A percentile compares a stretch with the other conserved stretches of the same genome.
Conservation (phyloP, 208 protist species). For the Histomonas meleagridis region DNA sequence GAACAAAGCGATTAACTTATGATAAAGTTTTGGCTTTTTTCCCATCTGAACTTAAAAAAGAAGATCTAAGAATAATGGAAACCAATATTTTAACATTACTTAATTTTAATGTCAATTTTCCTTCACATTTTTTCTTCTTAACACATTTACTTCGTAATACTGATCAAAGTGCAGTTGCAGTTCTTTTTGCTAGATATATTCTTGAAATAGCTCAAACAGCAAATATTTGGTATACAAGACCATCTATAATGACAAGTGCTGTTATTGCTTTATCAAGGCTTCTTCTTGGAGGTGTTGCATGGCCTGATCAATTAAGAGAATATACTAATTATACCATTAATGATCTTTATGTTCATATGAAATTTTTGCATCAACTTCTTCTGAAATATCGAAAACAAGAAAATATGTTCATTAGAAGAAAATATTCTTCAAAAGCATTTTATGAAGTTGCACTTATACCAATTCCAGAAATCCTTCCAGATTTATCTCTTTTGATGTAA, state of each 20-base stretch:
- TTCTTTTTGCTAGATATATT: not conserved
- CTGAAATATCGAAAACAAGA: not conserved
- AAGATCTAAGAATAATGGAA: not conserved
- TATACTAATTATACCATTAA: not conserved
- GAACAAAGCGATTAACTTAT: not conserved
- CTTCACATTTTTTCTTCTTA: not conserved
- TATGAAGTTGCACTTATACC: not conserved
- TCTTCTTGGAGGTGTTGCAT: not conserved
- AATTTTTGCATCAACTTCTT: no score
- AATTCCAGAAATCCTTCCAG: no score
- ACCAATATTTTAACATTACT: not conserved
- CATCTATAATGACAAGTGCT: not conserved
- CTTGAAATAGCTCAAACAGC: constrained; percentile 15
- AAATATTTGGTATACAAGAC: not conserved
- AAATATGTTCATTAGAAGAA: not conserved
- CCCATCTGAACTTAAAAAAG: not conserved
- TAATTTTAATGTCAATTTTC: not conserved
- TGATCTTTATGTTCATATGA: no score
- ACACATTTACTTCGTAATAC: not conserved
- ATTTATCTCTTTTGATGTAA: no score
- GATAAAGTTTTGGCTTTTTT: not conserved
- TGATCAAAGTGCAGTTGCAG: not conserved
- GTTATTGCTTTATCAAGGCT: not conserved
- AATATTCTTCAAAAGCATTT: not conserved
- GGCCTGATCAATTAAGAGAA: not conserved